Conservation (phyloP, 1,284 basidiomycete genomes). For the Uromyces viciae-fabae region DNA sequence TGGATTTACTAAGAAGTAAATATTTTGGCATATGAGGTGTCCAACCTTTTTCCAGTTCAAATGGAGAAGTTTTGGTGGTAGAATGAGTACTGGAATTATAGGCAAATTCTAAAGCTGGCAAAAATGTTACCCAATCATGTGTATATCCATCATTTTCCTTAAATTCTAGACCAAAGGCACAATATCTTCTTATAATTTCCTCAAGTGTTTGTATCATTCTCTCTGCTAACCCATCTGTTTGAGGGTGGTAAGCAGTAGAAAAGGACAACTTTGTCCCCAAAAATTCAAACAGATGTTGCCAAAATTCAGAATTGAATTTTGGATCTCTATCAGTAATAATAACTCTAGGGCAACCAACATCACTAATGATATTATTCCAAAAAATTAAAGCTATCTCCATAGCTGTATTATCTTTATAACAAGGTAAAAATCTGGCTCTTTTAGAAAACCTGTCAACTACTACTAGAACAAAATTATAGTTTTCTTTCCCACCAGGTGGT, state of each 20-base stretch:
- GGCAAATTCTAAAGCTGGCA: neutral
- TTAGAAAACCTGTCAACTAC: slow-evolving; percentile 12
- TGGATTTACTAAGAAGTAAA: too few relatives aligned
- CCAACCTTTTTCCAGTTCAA: neutral
- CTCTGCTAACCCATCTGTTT: slow-evolving; percentile 3
- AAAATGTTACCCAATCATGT: neutral
- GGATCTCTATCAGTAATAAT: neutral
- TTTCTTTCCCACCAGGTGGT: neutral
- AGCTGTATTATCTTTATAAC: neutral
- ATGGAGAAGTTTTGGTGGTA: neutral
- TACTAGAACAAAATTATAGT: neutral
- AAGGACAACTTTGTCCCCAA: neutral
- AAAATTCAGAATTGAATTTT: neutral
- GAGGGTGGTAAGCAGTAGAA: slow-evolving; percentile 11
- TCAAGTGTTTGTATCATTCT: neutral
- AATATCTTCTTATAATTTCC: neutral
- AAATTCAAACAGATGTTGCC: neutral
- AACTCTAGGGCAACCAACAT: neutral
- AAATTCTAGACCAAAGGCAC: neutral
- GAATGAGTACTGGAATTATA: neutral
- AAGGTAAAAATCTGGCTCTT: slow-evolving; percentile 1
- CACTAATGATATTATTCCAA: slow-evolving; percentile 22
- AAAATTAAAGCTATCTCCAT: slow-evolving; percentile 21
- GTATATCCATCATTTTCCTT: neutral
- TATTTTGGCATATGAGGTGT: neutral